Evolutionary conservation across 2,329 filamentous ascomycete genomes (phyloP).

Genomic region (Paecilomyces fulvus): DNA sequence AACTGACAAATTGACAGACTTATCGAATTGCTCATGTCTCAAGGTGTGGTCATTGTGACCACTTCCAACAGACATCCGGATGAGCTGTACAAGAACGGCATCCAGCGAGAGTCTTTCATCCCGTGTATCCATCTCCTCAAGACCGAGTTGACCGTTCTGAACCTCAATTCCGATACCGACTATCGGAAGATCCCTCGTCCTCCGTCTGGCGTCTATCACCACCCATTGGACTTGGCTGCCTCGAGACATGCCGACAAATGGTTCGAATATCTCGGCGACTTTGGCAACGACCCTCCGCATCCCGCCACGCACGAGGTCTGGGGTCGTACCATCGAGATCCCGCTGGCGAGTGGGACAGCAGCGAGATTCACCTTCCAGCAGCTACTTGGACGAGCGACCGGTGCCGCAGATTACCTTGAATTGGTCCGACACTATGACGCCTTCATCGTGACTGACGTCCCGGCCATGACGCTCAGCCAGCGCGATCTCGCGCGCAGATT

Average conservation of each 20-base stretch:
- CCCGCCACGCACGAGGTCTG: slow-evolving; percentile 75
- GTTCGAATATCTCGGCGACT: slow-evolving; percentile 90
- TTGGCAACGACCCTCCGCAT: slow-evolving; percentile 65
- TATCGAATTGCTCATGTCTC: slow-evolving; percentile 84
- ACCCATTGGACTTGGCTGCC: slow-evolving; percentile 71
- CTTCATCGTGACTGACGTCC: slow-evolving; percentile 85
- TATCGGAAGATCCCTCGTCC: slow-evolving; percentile 95
- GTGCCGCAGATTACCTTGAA: slow-evolving; percentile 92
- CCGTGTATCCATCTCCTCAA: slow-evolving; percentile 92
- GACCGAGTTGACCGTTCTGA: slow-evolving; percentile 74
- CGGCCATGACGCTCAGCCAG: slow-evolving; percentile 79
- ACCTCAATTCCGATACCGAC: slow-evolving; percentile 89
- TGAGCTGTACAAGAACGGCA: slow-evolving; percentile 95
- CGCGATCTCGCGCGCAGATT: slow-evolving; percentile 85
- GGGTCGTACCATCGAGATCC: slow-evolving; percentile 84
- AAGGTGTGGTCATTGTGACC: slow-evolving; percentile 92
- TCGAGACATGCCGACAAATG: slow-evolving; percentile 80
- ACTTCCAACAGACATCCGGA: slow-evolving; percentile 95
- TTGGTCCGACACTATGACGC: slow-evolving; percentile 82
- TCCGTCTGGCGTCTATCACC: slow-evolving; percentile 87
- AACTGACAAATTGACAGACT: slow-evolving; percentile 44
- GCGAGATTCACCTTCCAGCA: slow-evolving; percentile 91
- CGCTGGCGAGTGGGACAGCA: slow-evolving; percentile 75
- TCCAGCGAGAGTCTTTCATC: slow-evolving; percentile 90
- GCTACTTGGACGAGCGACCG: slow-evolving; percentile 78